Percentiles rank a stretch among this genome's conserved stretches.
Conservation (phyloP, 805 yeast genomes). For the Lipomyces starkeyi region DNA sequence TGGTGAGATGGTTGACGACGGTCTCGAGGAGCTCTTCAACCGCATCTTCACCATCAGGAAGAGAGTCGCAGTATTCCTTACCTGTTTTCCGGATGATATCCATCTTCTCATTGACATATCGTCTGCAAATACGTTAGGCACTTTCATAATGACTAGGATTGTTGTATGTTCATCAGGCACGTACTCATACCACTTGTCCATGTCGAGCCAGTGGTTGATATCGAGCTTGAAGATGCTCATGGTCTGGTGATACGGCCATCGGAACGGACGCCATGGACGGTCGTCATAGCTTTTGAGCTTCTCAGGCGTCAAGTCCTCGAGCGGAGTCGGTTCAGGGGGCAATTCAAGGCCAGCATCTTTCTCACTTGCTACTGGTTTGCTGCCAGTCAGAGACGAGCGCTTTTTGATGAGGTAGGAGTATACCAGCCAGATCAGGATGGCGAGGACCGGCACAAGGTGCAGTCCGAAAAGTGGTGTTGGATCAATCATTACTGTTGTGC, state of each 20-base stretch:
- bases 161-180: background rate
- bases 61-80: conserved; percentile 65
- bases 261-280: conserved; percentile 80
- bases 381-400: background rate
- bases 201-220: conserved; percentile 76
- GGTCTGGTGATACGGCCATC: conserved; percentile 82
- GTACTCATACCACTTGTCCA: conserved; percentile 68
- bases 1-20: conserved; percentile 63
- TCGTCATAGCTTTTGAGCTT: conserved; percentile 69
- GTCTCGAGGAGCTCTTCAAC: conserved; percentile 67
- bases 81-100: conserved; percentile 65
- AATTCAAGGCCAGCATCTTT: conserved; percentile 13
- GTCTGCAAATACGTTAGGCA: conserved; percentile 45
- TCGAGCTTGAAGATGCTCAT: conserved; percentile 77
- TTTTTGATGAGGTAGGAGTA: background rate
- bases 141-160: background rate
- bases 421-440: background rate
- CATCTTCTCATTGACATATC: conserved; percentile 67
- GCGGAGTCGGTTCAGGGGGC: conserved; percentile 59
- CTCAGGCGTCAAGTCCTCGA: conserved; percentile 66
- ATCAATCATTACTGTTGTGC: background rate
- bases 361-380: background rate
- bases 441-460: background rate
- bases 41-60: conserved; percentile 64
- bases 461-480: background rate